phyloP scores from a whole-genome alignment of 2,329 filamentous ascomycete species.

The Simplicillium sp. region DNA sequence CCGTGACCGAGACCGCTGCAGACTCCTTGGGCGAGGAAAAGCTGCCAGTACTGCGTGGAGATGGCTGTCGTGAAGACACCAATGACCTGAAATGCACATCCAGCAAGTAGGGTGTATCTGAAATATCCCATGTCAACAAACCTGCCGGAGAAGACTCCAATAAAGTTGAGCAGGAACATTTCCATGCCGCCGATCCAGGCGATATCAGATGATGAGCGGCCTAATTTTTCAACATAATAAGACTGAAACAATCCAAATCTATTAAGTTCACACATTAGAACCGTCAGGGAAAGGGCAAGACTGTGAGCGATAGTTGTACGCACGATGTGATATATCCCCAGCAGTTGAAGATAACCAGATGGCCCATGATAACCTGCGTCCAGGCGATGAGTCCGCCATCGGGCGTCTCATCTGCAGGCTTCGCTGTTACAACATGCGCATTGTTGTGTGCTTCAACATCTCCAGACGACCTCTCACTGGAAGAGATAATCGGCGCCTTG shows the following conservation, averaged over 20 bases:
- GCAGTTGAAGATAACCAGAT: constrained; percentile 13
- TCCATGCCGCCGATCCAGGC: constrained; percentile 26
- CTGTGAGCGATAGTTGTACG: too few species aligned
- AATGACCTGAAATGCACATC: constrained; percentile 18
- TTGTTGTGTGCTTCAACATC: too few species aligned
- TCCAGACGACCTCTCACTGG: too few species aligned
- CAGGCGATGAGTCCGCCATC: constrained; percentile 15
- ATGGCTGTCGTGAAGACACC: constrained; percentile 31
- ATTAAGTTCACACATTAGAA: constrained; percentile 2
- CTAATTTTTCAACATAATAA: constrained; percentile 18
- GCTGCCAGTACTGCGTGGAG: constrained; percentile 30
- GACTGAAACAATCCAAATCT: neutral
- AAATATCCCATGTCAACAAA: constrained; percentile 27
- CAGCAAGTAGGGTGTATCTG: constrained; percentile 1
- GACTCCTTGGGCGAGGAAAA: constrained; percentile 37
- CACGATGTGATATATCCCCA: constrained; percentile 12
- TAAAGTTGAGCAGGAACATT: constrained; percentile 22
- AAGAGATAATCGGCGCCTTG: too few species aligned
- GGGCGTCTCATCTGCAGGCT: constrained; percentile 1
- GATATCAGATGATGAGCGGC: constrained; percentile 19
- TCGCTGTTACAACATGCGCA: too few species aligned
- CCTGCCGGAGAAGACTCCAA: constrained; percentile 27
- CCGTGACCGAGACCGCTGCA: constrained; percentile 36
- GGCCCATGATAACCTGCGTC: constrained; percentile 14
- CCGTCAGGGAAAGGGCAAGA: too few species aligned